Percentiles rank a stretch among this genome's conserved stretches.
Evolutionary conservation across 345 rosid species (phyloP).

Genomic region (Pistacia atlantica): DNA sequence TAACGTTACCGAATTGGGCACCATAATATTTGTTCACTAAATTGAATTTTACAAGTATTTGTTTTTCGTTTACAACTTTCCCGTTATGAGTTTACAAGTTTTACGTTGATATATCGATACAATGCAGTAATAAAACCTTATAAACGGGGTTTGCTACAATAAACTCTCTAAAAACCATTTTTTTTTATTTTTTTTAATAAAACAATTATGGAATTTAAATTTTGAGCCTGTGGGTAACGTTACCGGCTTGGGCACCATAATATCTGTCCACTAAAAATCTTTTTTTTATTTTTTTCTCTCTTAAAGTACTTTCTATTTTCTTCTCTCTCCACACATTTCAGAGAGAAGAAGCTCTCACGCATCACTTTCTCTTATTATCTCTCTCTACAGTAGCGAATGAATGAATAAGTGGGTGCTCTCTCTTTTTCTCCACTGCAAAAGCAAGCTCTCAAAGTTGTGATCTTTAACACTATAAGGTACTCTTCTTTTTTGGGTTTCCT

Average conservation of each 20-base stretch:
- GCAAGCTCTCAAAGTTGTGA: slow-evolving; percentile 38
- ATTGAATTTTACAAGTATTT: too few species aligned
- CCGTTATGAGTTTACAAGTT: too few species aligned
- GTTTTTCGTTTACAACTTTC: too few species aligned
- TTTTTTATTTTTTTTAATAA: too few species aligned
- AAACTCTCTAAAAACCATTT: too few species aligned
- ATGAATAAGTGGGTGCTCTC: slow-evolving; percentile 27
- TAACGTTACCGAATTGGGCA: too few species aligned
- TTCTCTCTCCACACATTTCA: slow-evolving; percentile 45
- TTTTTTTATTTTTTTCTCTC: background rate
- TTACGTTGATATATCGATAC: too few species aligned
- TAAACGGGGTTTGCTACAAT: too few species aligned
- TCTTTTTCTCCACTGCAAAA: slow-evolving; percentile 28
- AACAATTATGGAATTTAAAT: too few species aligned
- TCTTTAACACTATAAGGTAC: slow-evolving; percentile 34
- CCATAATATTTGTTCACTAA: background rate
- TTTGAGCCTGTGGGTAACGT: too few species aligned
- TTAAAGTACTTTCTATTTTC: background rate
- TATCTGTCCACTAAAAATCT: background rate
- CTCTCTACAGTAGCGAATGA: slow-evolving; percentile 35
- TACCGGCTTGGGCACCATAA: too few species aligned
- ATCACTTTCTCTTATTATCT: slow-evolving; percentile 32
- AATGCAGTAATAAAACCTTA: too few species aligned
- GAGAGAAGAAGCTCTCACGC: slow-evolving; percentile 38
- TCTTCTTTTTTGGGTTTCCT: slow-evolving; percentile 25